Evolutionary conservation across 2,329 filamentous ascomycete genomes (phyloP), one percentile per base, ranked within the genome.

Genomic region (Rhexocercosporidium sp.): DNA sequence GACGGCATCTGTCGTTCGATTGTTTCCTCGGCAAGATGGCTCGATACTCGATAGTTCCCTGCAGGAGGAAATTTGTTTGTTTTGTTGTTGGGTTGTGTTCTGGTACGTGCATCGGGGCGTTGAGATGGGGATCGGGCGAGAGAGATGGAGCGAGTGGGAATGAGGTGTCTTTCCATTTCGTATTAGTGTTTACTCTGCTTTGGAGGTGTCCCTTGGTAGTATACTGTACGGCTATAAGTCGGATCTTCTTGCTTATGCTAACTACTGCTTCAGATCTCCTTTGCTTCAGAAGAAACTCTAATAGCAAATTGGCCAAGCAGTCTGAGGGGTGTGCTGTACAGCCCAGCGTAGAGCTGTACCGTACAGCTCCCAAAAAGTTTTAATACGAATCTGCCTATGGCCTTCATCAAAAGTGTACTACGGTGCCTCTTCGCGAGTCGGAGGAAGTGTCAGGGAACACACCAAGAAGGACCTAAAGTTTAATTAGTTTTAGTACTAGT

Each of bases 401-500:
- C 20, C 41, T 37, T 14, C 20, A 27, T 41, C 31, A 37, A 34
- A 57, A n/a, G n/a, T n/a, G n/a, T n/a, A n/a, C n/a, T n/a, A 57
- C 31, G 25, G 34, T 57, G n/a, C 31, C 18, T n/a, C 31, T 57
- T 39, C 31, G 27, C 20, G 34, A 41, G 34, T 57, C 54, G 22
- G 20, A 39, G 14, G n/a, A 57, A 37, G 20, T 57, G 54, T 41
- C 54, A 57, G 22, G 54, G 54, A 57, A 57, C 31, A 57, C 34
- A 22, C 37, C 54, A 3, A 57, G 54, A 57, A 41, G 18, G 20
- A 41, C 34, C 27, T 57, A 41, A 14, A 57, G 54, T 57, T 57
- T 37, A 20, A 22, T 25, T 20, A 56, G 27, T n/a, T 39, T 20
- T 47, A 47, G 5, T 11, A 47, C 20, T 57, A 57, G 31, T 14